Evolutionary conservation across 805 yeast species (phyloP).

Genomic region (Candida nitratophila): DNA sequence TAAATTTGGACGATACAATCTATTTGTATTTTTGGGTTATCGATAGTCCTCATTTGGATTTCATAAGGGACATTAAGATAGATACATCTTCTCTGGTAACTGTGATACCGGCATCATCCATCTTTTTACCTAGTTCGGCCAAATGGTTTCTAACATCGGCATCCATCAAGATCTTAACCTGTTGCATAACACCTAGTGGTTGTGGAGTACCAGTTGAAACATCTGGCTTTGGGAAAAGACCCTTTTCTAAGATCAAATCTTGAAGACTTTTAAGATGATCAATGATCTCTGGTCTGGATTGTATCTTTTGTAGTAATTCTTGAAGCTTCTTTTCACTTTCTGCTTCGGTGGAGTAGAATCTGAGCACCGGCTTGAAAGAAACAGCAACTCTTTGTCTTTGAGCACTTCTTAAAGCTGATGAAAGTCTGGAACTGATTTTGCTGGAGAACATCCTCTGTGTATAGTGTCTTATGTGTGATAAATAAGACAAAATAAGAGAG

Average conservation of each 20-base stretch:
- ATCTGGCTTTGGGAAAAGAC: slow-evolving; percentile 9
- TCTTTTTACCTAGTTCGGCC: slow-evolving; percentile 13
- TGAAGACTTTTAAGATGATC: slow-evolving; percentile 27
- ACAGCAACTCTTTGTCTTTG: not conserved
- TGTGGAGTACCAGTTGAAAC: slow-evolving; percentile 2
- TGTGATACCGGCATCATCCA: slow-evolving; percentile 18
- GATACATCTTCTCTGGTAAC: slow-evolving; percentile 19
- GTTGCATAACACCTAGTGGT: slow-evolving; percentile 16
- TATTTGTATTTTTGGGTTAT: too few species aligned
- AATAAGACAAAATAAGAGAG: too few species aligned
- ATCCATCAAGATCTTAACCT: slow-evolving; percentile 22
- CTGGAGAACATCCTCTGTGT: not conserved
- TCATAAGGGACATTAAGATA: not conserved
- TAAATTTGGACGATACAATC: too few species aligned
- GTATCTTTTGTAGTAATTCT: slow-evolving; percentile 17
- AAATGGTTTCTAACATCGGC: slow-evolving; percentile 18
- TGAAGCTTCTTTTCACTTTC: slow-evolving; percentile 4
- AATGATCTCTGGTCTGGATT: slow-evolving; percentile 27
- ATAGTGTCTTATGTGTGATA: too few species aligned
- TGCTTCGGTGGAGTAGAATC: slow-evolving; percentile 5
- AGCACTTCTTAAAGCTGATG: not conserved
- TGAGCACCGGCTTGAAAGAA: not conserved
- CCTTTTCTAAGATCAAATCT: slow-evolving; percentile 19
- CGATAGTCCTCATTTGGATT: too few species aligned
- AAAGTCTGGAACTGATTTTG: not conserved